phyloP scores from a whole-genome alignment of 106 monocot genomes.

The Acorus calamus region DNA sequence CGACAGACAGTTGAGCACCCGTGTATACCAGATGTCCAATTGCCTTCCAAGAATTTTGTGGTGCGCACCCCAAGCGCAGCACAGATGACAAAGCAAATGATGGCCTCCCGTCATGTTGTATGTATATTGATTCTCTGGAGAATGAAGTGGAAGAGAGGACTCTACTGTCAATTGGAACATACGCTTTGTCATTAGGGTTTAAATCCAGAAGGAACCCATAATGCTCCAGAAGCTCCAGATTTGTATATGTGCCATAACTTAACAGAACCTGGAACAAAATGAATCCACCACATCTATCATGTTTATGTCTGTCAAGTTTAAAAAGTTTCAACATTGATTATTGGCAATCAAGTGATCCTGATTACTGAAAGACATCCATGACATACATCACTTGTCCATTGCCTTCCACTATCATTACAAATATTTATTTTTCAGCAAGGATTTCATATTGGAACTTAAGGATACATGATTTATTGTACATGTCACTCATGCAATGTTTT shows the following conservation, averaged over 20 bases:
- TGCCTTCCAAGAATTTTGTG: slow-evolving; percentile 30
- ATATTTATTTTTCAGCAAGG: too few species aligned
- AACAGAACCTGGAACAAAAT: slow-evolving; percentile 65
- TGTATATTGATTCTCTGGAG: slow-evolving; percentile 65
- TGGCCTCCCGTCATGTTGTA: slow-evolving; percentile 74
- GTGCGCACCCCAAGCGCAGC: slow-evolving; percentile 67
- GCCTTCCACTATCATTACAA: too few species aligned
- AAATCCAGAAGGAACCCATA: slow-evolving; percentile 72
- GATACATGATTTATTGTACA: too few species aligned
- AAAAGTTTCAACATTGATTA: not conserved
- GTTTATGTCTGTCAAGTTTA: not conserved
- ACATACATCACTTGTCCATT: too few species aligned
- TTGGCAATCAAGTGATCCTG: too few species aligned
- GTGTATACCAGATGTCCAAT: slow-evolving; percentile 36
- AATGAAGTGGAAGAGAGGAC: slow-evolving; percentile 30
- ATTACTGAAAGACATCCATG: too few species aligned
- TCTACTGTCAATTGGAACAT: slow-evolving; percentile 34
- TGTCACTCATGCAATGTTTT: too few species aligned
- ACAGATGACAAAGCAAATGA: slow-evolving; percentile 65
- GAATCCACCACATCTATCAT: not conserved
- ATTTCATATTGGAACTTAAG: too few species aligned
- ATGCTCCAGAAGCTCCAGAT: slow-evolving; percentile 90
- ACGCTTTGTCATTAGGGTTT: slow-evolving; percentile 80
- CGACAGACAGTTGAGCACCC: slow-evolving; percentile 48
- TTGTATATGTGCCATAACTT: slow-evolving; percentile 84